Percentiles rank a stretch among this genome's conserved stretches.
These are phyloP conservation scores for Quercus glauca DNA, from an alignment of 306 rosid species.

Conservation along the genomic window DNA sequence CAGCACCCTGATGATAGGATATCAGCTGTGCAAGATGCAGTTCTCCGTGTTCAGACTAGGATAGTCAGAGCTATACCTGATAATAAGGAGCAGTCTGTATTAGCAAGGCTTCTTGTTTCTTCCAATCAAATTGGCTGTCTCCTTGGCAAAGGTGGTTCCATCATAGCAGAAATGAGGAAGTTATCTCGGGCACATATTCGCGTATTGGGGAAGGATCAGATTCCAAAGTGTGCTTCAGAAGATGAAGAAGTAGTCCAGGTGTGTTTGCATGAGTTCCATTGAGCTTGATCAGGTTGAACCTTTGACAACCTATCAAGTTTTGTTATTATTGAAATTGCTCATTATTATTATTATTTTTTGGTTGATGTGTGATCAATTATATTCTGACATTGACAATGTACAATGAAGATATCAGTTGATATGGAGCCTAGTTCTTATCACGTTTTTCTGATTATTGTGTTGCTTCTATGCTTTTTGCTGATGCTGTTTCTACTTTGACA, in stretches of 20 bases:
- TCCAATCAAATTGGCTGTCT: slow-evolving; percentile 90
- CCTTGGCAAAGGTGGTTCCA: slow-evolving; percentile 91
- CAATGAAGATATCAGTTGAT: slow-evolving; percentile 8
- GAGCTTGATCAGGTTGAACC: neutral
- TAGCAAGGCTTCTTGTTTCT: slow-evolving; percentile 83
- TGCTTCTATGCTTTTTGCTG: slow-evolving; percentile 8
- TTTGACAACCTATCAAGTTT: slow-evolving; percentile 9
- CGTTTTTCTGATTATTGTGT: neutral
- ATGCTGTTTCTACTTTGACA: slow-evolving; percentile 34
- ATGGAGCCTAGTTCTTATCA: neutral
- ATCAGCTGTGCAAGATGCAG: slow-evolving; percentile 94
- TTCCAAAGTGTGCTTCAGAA: slow-evolving; percentile 78
- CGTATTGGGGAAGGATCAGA: slow-evolving; percentile 77
- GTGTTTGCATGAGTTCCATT: slow-evolving; percentile 19
- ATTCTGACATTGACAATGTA: slow-evolving; percentile 6
- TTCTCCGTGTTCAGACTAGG: slow-evolving; percentile 79
- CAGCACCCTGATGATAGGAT: slow-evolving; percentile 96
- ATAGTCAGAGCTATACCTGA: slow-evolving; percentile 71
- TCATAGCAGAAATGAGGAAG: slow-evolving; percentile 95
- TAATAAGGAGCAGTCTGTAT: slow-evolving; percentile 56
- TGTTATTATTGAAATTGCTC: slow-evolving; percentile 14
- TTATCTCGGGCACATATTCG: slow-evolving; percentile 85
- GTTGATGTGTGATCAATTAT: slow-evolving; percentile 7
- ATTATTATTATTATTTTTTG: neutral
- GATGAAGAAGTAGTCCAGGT: slow-evolving; percentile 96